Conservation (phyloP, 1,284 basidiomycete genomes). For the Laetiporus sulphureus region DNA sequence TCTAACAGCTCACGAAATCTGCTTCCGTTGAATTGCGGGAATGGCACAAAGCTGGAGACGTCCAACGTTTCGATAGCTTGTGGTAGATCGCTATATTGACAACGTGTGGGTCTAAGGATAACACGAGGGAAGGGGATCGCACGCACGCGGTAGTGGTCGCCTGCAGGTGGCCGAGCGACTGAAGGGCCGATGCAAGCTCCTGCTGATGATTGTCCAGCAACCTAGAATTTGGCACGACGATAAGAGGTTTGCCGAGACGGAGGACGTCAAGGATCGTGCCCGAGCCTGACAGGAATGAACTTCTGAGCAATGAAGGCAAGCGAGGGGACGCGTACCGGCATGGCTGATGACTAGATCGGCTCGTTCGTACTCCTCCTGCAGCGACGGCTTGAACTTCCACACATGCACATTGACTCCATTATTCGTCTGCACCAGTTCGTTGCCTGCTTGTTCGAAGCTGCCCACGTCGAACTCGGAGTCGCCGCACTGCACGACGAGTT, state of each 20-base stretch:
- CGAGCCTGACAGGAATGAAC: slow-evolving; percentile 74
- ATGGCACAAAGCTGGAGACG: slow-evolving; percentile 39
- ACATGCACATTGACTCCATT: slow-evolving; percentile 50
- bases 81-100: slow-evolving; percentile 43
- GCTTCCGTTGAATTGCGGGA: slow-evolving; percentile 59
- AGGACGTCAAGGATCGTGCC: slow-evolving; percentile 92
- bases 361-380: slow-evolving; percentile 55
- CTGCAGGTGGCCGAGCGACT: slow-evolving; percentile 54
- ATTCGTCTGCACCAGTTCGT: slow-evolving; percentile 23
- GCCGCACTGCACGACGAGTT: slow-evolving; percentile 74
- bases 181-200: slow-evolving; percentile 77
- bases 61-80: slow-evolving; percentile 45
- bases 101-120: slow-evolving; percentile 2
- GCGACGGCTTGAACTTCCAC: slow-evolving; percentile 68
- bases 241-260: slow-evolving; percentile 65
- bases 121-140: slow-evolving; percentile 1
- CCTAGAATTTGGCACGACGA: slow-evolving; percentile 86
- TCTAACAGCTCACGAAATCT: slow-evolving; percentile 63
- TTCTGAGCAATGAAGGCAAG: slow-evolving; percentile 1
- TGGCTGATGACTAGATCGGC: slow-evolving; percentile 87
- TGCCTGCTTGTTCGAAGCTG: slow-evolving; percentile 12
- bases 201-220: slow-evolving; percentile 93
- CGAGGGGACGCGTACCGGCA: slow-evolving; percentile 58
- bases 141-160: slow-evolving; percentile 57
- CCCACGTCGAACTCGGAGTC: slow-evolving; percentile 28